phyloP scores from a whole-genome alignment of 2,329 filamentous ascomycete genomes.

The Pseudocercospora pini-densiflorae region DNA sequence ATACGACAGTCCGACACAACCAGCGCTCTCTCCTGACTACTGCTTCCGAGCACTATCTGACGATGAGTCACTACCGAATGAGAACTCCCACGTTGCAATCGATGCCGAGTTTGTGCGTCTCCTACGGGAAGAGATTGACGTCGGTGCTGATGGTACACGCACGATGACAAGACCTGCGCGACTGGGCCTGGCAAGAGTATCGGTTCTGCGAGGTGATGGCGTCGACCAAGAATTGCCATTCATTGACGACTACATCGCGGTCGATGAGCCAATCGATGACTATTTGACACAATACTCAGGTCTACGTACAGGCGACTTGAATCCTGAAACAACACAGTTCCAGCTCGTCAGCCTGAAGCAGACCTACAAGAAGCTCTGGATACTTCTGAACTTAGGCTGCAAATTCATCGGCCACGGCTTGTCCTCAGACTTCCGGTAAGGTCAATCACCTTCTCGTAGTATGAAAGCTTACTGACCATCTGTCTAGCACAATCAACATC shows the following conservation, averaged over 20 bases:
- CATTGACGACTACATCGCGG: constrained; percentile 96
- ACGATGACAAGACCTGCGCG: constrained; percentile 91
- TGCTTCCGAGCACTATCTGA: constrained; percentile 35
- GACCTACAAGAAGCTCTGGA: constrained; percentile 98
- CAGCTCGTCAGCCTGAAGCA: constrained; percentile 86
- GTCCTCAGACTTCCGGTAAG: constrained; percentile 84
- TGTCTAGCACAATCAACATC: constrained; percentile 79
- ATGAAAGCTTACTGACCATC: not conserved
- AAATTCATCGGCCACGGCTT: constrained; percentile 93
- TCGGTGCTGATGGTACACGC: constrained; percentile 90
- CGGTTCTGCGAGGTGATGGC: constrained; percentile 81
- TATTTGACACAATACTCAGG: constrained; percentile 95
- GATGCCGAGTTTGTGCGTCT: constrained; percentile 97
- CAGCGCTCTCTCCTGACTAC: constrained; percentile 35
- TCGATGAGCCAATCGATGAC: constrained; percentile 89
- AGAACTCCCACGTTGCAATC: constrained; percentile 72
- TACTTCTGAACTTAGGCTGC: constrained; percentile 91
- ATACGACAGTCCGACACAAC: constrained; percentile 70
- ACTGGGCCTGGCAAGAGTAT: constrained; percentile 89
- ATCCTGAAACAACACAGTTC: constrained; percentile 76
- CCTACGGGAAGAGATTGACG: constrained; percentile 91
- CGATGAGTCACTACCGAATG: constrained; percentile 64
- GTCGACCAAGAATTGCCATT: constrained; percentile 81
- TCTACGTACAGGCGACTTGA: constrained; percentile 83
- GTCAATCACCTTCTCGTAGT: too few species aligned